phyloP scores from a whole-genome alignment of 1,284 basidiomycete genomes.

The Stygiomarasmius scandens region DNA sequence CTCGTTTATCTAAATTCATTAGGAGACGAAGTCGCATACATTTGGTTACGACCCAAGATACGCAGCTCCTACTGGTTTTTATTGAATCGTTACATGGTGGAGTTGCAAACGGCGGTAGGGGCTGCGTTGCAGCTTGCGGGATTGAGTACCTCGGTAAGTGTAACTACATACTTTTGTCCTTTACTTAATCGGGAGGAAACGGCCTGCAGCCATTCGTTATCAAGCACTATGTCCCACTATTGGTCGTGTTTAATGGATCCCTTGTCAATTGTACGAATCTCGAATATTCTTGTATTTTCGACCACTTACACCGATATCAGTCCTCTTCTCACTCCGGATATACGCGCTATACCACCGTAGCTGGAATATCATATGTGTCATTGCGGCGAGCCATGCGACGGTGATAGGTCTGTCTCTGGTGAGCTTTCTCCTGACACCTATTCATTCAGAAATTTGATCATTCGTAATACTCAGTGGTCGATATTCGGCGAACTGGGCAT shows the following conservation, averaged over 20 bases:
- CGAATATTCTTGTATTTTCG: not conserved
- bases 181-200: not conserved
- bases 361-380: conserved; percentile 10
- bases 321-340: conserved; percentile 19
- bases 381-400: conserved; percentile 4
- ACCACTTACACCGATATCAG: conserved; percentile 3
- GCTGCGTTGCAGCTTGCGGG: conserved; percentile 12
- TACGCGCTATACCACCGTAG: conserved; percentile 19
- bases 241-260: conserved; percentile 1
- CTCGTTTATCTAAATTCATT: not conserved
- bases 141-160: conserved; percentile 7
- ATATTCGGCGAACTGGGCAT: conserved; percentile 6
- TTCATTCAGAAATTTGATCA: too few relatives aligned
- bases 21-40: conserved; percentile 18
- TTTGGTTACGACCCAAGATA: conserved; percentile 17
- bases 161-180: not conserved
- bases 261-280: conserved; percentile 2
- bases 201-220: not conserved
- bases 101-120: conserved; percentile 17
- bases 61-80: conserved; percentile 22
- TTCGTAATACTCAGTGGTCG: conserved; percentile 2
- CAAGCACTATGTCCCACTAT: conserved; percentile 5
- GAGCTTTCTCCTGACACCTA: not conserved
- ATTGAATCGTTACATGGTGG: conserved; percentile 20
- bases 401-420: conserved; percentile 6